Evolutionary conservation across 495 filamentous ascomycete genomes (phyloP).

Genomic region (Rostrohypoxylon terebratum): DNA sequence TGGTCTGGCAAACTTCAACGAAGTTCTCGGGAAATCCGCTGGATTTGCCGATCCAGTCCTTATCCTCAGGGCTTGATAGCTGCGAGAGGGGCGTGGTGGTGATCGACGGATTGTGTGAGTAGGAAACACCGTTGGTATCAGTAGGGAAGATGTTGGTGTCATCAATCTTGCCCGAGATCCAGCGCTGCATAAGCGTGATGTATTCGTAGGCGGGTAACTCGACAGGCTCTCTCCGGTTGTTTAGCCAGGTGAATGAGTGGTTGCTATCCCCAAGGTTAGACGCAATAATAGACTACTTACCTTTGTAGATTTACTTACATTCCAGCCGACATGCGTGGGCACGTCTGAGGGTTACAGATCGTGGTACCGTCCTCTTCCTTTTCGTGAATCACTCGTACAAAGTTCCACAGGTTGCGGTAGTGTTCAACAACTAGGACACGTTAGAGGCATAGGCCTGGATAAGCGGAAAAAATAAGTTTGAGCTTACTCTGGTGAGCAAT

Average conservation of each 20-base stretch:
- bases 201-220: slow-evolving; percentile 86
- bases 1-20: slow-evolving; percentile 85
- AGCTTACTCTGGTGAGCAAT: slow-evolving; percentile 88
- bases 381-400: slow-evolving; percentile 84
- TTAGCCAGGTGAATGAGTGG: slow-evolving; percentile 92
- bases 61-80: slow-evolving; percentile 67
- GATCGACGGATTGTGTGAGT: slow-evolving; percentile 66
- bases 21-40: slow-evolving; percentile 90
- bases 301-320: slow-evolving; percentile 69
- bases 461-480: neutral
- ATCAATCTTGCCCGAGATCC: slow-evolving; percentile 91
- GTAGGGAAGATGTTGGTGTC: slow-evolving; percentile 89
- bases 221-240: slow-evolving; percentile 69
- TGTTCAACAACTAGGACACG: slow-evolving; percentile 80
- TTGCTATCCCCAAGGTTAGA: slow-evolving; percentile 61
- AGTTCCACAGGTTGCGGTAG: slow-evolving; percentile 84
- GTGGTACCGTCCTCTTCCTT: slow-evolving; percentile 76
- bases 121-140: slow-evolving; percentile 68
- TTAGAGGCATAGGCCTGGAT: slow-evolving; percentile 35
- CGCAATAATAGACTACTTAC: slow-evolving; percentile 8
- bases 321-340: slow-evolving; percentile 92
- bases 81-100: slow-evolving; percentile 71
- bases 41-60: slow-evolving; percentile 85
- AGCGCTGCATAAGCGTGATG: slow-evolving; percentile 91
- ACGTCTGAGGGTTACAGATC: slow-evolving; percentile 84